phyloP scores from a whole-genome alignment of 2,329 filamentous ascomycete species.

The Macrophomina phaseolina region DNA sequence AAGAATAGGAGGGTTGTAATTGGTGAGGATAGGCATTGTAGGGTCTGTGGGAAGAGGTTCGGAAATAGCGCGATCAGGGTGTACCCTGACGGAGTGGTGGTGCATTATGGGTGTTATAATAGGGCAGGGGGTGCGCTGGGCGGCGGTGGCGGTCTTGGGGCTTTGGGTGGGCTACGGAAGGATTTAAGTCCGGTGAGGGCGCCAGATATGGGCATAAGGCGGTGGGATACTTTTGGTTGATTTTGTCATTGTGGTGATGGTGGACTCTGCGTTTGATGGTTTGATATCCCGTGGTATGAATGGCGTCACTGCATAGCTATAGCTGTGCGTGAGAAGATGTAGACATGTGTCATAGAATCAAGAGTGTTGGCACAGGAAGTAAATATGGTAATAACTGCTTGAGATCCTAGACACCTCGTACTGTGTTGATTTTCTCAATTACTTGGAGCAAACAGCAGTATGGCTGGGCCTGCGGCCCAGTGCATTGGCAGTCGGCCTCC shows the following conservation, averaged over 20 bases:
- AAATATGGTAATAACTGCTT: too few species aligned
- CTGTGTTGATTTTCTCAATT: too few species aligned
- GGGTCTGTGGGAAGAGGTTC: slow-evolving; percentile 90
- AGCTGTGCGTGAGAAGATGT: too few species aligned
- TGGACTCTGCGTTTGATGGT: background rate
- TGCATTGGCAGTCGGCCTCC: too few species aligned
- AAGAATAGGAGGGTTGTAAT: slow-evolving; percentile 76
- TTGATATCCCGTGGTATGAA: background rate
- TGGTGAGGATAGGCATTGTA: slow-evolving; percentile 85
- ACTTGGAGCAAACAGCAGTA: too few species aligned
- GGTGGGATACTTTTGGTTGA: slow-evolving; percentile 18
- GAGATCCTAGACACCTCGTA: too few species aligned
- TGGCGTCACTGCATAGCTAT: background rate
- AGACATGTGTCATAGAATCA: too few species aligned
- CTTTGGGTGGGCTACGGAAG: too few species aligned
- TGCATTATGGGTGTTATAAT: slow-evolving; percentile 55
- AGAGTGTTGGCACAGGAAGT: too few species aligned
- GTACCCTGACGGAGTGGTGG: slow-evolving; percentile 69
- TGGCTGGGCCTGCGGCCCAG: too few species aligned
- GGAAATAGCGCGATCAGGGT: slow-evolving; percentile 91
- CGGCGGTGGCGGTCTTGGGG: background rate
- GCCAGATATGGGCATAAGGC: slow-evolving; percentile 10
- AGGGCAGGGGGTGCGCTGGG: slow-evolving; percentile 3
- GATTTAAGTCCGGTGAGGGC: background rate
- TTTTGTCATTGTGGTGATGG: background rate